Evolutionary conservation across 306 rosid genomes (phyloP).

Genomic region (Sicyos edulis): DNA sequence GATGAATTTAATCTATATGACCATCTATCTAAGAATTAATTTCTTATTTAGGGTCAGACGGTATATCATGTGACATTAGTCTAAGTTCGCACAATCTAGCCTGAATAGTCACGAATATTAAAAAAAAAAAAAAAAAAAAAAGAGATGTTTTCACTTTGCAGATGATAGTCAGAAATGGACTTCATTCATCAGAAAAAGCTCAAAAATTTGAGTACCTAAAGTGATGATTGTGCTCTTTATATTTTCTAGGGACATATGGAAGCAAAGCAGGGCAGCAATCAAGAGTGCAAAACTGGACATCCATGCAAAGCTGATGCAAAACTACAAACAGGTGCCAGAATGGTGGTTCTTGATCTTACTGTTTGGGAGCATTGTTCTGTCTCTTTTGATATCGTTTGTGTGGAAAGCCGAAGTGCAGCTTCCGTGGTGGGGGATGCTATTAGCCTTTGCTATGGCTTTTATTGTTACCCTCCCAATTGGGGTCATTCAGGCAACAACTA

Average conservation of each 20-base stretch:
- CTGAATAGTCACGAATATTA: no score
- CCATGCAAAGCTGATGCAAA: conserved; percentile 78
- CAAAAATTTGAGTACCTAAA: neutral
- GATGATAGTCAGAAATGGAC: neutral
- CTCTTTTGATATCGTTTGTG: conserved; percentile 57
- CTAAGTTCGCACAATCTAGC: no score
- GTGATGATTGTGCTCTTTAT: neutral
- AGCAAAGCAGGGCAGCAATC: conserved; percentile 75
- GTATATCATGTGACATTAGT: no score
- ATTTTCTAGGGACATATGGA: conserved; percentile 57
- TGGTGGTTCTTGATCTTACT: conserved; percentile 88
- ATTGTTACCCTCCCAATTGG: conserved; percentile 95
- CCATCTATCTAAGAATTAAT: no score
- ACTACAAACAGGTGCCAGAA: conserved; percentile 82
- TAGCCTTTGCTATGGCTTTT: conserved; percentile 77
- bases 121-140: no score
- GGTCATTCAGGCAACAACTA: conserved; percentile 96
- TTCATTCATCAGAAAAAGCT: conserved; percentile 1
- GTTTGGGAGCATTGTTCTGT: conserved; percentile 55
- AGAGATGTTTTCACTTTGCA: no score
- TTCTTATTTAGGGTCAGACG: no score
- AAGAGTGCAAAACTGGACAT: conserved; percentile 58
- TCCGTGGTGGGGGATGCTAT: conserved; percentile 98
- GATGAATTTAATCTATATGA: no score
- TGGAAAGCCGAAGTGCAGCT: conserved; percentile 80